These are phyloP conservation scores for Penicillium pancosmium DNA, from an alignment of 495 filamentous ascomycete species.

Conservation along the genomic window DNA sequence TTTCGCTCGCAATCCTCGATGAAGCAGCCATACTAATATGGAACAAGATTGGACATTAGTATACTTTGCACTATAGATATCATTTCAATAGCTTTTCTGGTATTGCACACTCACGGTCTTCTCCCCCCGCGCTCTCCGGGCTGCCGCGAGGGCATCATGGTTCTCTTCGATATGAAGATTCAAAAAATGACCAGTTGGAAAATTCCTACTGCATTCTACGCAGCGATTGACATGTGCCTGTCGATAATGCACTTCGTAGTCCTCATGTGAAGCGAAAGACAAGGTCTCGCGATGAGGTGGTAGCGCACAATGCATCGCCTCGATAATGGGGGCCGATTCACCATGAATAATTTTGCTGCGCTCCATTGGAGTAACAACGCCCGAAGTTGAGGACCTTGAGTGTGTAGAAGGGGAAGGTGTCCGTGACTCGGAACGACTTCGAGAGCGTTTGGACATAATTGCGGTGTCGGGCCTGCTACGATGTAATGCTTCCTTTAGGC, in stretches of 20 bases:
- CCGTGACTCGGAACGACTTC: constrained; percentile 44
- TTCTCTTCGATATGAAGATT: constrained; percentile 88
- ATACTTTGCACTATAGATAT: not conserved
- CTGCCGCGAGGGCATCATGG: constrained; percentile 77
- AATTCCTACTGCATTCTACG: constrained; percentile 76
- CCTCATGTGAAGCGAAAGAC: constrained; percentile 72
- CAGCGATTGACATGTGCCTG: constrained; percentile 85
- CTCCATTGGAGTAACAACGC: constrained; percentile 21
- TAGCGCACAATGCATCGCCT: constrained; percentile 74
- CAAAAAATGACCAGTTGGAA: constrained; percentile 71
- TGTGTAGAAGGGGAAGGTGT: constrained; percentile 27
- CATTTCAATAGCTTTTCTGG: not conserved
- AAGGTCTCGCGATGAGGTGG: constrained; percentile 73
- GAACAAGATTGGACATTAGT: not conserved
- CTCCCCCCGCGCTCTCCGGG: constrained; percentile 76
- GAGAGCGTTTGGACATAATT: constrained; percentile 64
- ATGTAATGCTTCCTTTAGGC: constrained; percentile 5
- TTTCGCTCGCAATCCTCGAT: constrained; percentile 85
- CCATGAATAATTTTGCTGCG: constrained; percentile 33
- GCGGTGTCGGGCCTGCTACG: constrained; percentile 10
- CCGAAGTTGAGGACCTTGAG: constrained; percentile 30
- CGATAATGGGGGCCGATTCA: constrained; percentile 23
- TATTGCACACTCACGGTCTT: constrained; percentile 69
- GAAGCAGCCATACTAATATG: constrained; percentile 77
- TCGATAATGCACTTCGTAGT: constrained; percentile 86